Base-by-base conservation (phyloP, 345 rosid species). In the Sonneratia alba region DNA sequence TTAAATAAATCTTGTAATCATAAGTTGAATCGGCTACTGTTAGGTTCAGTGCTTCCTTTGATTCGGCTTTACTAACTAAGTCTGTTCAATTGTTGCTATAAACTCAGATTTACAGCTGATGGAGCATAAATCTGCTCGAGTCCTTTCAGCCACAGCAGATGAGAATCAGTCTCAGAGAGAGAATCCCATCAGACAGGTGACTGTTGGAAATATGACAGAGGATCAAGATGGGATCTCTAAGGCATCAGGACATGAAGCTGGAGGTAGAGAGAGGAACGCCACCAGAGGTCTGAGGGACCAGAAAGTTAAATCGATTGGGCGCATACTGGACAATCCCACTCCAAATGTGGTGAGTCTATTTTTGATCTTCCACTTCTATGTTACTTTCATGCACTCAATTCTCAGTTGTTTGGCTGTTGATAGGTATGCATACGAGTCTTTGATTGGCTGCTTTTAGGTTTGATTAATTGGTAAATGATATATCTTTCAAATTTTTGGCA, bases 71-170 rank as follows among this genome's bases (percentile, higher is more conserved):
- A 47, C 15, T 47, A 47, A 19, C 62, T 45, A 18, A 55, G 14
- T 68, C 27, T 62, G 37, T 37, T 27, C 42, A 21, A 67, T 63
- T 79, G 34, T 19, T 49, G 75, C 51, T 73, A 72, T 47, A 67
- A 78, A 78, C 84, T 80, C 69, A 55, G 57, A 67, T 36, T 61
- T 73, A 24, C 91, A 80, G 37, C 42, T 77, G 2, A 73, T 77
- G 75, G 95, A 92, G 79, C 96, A 89, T 73, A 79, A 82, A 67
- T 85, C 88, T 79, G 81, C 96, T 51, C 84, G 98, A 70, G 91
- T 88, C 57, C 85, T 95, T 71, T 90, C 90, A 2, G 78, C 98
- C 16, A 77, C 97, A 15, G 67, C 66, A 53, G 85, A 84, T 19
- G 87, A 81, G 36, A 71, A 62, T 74, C 88, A 79, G 61, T 82